These are phyloP conservation scores for Rhizophora mangle DNA, from an alignment of 345 rosid species.

Conservation along the genomic window DNA sequence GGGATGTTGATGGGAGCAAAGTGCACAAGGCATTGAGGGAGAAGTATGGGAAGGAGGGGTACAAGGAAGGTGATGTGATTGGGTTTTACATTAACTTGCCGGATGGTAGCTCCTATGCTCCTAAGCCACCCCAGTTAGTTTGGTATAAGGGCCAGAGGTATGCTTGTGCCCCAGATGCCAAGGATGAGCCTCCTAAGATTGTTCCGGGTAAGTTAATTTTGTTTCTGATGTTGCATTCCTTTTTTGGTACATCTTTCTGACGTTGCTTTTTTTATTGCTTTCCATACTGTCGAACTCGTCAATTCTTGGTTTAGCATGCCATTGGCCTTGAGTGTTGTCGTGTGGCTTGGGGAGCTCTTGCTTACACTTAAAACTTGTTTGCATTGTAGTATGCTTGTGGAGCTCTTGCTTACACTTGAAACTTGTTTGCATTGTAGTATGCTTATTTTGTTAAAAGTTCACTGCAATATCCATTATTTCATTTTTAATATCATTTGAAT, in stretches of 20 bases:
- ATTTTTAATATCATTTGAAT: background rate
- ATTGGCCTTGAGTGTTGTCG: background rate
- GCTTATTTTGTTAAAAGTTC: background rate
- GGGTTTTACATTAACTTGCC: slow-evolving; percentile 90
- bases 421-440: background rate
- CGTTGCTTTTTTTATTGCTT: background rate
- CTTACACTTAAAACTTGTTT: background rate
- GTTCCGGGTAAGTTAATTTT: slow-evolving; percentile 59
- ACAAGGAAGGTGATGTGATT: slow-evolving; percentile 85
- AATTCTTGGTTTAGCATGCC: background rate
- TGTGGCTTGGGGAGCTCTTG: background rate
- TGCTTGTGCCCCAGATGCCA: slow-evolving; percentile 60
- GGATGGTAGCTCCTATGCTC: slow-evolving; percentile 67
- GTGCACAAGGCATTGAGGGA: slow-evolving; percentile 90
- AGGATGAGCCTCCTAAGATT: slow-evolving; percentile 80
- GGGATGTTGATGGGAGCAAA: slow-evolving; percentile 97
- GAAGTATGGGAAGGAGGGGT: slow-evolving; percentile 85
- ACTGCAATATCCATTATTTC: background rate
- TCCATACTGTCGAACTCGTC: background rate
- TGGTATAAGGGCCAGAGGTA: slow-evolving; percentile 92
- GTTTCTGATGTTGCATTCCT: background rate
- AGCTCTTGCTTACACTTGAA: background rate
- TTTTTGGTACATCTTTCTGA: background rate
- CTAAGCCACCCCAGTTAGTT: slow-evolving; percentile 74
- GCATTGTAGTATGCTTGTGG: too few relatives aligned